Conservation (phyloP, 2,329 filamentous ascomycete genomes). For the Uncinocarpus reesii region DNA sequence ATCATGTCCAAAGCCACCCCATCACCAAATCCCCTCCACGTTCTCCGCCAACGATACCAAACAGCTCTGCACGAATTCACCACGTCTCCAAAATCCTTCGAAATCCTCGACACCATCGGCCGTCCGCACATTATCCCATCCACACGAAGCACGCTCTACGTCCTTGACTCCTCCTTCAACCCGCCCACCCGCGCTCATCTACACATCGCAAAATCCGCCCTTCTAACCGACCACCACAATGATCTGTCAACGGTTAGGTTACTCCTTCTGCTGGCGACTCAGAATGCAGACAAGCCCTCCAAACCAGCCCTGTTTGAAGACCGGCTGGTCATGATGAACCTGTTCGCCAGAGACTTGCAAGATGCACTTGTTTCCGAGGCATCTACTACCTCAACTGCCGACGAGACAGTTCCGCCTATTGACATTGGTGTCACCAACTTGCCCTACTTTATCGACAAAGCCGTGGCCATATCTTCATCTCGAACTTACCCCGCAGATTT, state of each 20-base stretch:
- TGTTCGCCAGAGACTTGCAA: conserved; percentile 37
- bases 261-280: conserved; percentile 51
- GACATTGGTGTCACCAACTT: conserved; percentile 42
- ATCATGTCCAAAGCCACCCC: background rate
- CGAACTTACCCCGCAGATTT: conserved; percentile 27
- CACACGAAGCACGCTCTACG: conserved; percentile 40
- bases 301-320: conserved; percentile 42
- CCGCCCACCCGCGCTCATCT: conserved; percentile 52
- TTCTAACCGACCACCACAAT: conserved; percentile 29
- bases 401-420: conserved; percentile 25
- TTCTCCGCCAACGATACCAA: conserved; percentile 31
- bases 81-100: conserved; percentile 29
- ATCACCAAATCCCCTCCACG: conserved; percentile 15
- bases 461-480: conserved; percentile 33
- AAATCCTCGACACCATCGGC: conserved; percentile 25
- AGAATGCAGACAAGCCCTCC: conserved; percentile 54
- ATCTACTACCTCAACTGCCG: background rate
- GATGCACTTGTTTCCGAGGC: conserved; percentile 9
- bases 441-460: conserved; percentile 42
- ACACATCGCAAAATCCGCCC: conserved; percentile 44
- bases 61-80: conserved; percentile 37
- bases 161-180: conserved; percentile 58
- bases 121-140: conserved; percentile 15
- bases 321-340: conserved; percentile 40
- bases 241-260: conserved; percentile 33